Conservation (phyloP, 495 filamentous ascomycete species). For the Rhizodiscina lignyota region DNA sequence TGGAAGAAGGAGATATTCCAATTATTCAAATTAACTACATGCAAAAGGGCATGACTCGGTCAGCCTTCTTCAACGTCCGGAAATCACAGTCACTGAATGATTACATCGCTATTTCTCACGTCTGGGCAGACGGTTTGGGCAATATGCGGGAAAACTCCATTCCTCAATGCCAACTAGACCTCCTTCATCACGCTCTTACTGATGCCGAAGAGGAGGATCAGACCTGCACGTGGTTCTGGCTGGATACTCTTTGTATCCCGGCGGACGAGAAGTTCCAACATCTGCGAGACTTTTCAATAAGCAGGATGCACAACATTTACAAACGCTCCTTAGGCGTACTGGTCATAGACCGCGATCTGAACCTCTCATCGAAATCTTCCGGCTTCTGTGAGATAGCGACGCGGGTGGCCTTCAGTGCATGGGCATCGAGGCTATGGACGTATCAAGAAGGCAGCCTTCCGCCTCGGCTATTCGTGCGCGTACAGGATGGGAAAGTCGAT, state of each 20-base stretch:
- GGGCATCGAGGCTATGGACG: slow-evolving; percentile 3
- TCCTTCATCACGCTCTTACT: neutral
- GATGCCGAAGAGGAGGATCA: neutral
- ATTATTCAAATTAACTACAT: neutral
- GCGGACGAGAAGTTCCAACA: slow-evolving; percentile 1
- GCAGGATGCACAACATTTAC: slow-evolving; percentile 5
- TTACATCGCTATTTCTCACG: slow-evolving; percentile 14
- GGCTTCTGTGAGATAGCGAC: slow-evolving; percentile 1
- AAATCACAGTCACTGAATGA: neutral
- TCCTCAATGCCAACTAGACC: slow-evolving; percentile 1
- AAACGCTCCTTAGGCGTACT: neutral
- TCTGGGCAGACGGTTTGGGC: slow-evolving; percentile 17
- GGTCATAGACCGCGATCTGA: slow-evolving; percentile 2
- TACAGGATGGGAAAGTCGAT: neutral
- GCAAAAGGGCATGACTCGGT: neutral
- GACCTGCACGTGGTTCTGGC: slow-evolving; percentile 2
- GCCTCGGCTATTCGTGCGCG: slow-evolving; percentile 1
- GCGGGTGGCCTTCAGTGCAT: slow-evolving; percentile 1
- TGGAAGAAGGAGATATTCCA: slow-evolving; percentile 1
- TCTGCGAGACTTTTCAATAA: slow-evolving; percentile 4
- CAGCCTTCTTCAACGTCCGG: neutral
- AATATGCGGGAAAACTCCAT: slow-evolving; percentile 6
- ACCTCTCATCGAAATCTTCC: neutral
- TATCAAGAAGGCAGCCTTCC: slow-evolving; percentile 3
- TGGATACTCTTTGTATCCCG: slow-evolving; percentile 7